Evolutionary conservation across 306 rosid genomes (phyloP).

Genomic region (Medicago truncatula): DNA sequence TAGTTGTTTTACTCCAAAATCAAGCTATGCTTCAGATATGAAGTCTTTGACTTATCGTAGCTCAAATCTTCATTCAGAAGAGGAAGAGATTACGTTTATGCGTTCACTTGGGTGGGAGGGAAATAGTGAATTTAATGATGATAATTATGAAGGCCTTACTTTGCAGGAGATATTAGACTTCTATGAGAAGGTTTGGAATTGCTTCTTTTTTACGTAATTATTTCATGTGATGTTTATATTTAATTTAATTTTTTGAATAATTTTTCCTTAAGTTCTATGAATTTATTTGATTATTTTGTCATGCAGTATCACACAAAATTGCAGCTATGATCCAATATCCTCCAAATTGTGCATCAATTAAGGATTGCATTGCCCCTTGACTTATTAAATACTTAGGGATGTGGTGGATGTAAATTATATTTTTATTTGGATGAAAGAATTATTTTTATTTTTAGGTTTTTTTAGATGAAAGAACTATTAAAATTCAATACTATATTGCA

Average conservation of each 20-base stretch:
- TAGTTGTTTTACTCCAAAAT: not conserved
- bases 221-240: not conserved
- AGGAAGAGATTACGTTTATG: constrained; percentile 49
- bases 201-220: constrained; percentile 1
- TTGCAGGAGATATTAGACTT: constrained; percentile 49
- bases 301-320: constrained; percentile 42
- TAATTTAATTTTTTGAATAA: not conserved
- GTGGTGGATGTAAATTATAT: constrained; percentile 24
- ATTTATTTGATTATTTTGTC: constrained; percentile 23
- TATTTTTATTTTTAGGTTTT: too few relatives aligned
- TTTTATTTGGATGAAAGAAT: not conserved
- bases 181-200: constrained; percentile 39
- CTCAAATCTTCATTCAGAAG: constrained; percentile 32
- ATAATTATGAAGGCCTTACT: constrained; percentile 43
- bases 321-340: constrained; percentile 30
- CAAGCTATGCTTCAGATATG: constrained; percentile 6
- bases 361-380: constrained; percentile 15
- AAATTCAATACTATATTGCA: too few relatives aligned
- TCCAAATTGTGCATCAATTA: constrained; percentile 18
- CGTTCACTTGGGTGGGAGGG: constrained; percentile 57
- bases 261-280: not conserved
- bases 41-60: constrained; percentile 19
- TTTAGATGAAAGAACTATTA: too few relatives aligned
- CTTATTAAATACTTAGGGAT: constrained; percentile 1
- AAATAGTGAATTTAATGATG: constrained; percentile 25